phyloP scores from a whole-genome alignment of 257 asterid species.

The Solanum paucissectum region DNA sequence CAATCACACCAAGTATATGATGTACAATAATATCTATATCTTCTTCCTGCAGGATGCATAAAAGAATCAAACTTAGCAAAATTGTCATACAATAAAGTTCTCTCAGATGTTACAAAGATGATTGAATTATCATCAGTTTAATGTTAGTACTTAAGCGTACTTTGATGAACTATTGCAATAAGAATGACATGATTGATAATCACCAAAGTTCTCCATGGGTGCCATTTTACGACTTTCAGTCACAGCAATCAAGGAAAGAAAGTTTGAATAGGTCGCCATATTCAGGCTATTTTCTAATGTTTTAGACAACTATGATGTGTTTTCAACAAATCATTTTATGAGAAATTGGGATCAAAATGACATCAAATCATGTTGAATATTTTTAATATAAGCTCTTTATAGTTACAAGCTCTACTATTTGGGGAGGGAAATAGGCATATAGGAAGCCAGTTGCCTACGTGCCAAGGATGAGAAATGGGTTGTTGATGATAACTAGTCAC shows the following conservation, averaged over 20 bases:
- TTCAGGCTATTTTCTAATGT: neutral
- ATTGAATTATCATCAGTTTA: neutral
- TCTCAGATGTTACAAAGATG: too few species aligned
- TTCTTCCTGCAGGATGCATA: slow-evolving; percentile 46
- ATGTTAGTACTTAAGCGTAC: neutral
- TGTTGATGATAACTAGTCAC: neutral
- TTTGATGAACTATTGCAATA: neutral
- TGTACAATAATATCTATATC: slow-evolving; percentile 63
- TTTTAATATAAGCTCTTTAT: neutral
- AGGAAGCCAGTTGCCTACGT: neutral
- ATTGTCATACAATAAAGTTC: neutral
- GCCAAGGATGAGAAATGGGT: neutral
- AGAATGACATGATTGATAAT: neutral
- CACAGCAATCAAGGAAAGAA: neutral
- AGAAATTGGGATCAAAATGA: neutral
- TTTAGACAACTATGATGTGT: neutral
- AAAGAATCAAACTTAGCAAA: neutral
- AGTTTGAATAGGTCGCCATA: neutral
- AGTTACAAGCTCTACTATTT: neutral
- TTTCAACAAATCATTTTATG: neutral
- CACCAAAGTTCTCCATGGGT: neutral
- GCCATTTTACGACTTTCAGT: neutral
- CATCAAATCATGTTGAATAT: neutral
- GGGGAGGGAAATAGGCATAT: neutral
- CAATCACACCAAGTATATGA: slow-evolving; percentile 57